Evolutionary conservation across 257 asterid genomes (phyloP).

Genomic region (Rauvolfia tetraphylla): DNA sequence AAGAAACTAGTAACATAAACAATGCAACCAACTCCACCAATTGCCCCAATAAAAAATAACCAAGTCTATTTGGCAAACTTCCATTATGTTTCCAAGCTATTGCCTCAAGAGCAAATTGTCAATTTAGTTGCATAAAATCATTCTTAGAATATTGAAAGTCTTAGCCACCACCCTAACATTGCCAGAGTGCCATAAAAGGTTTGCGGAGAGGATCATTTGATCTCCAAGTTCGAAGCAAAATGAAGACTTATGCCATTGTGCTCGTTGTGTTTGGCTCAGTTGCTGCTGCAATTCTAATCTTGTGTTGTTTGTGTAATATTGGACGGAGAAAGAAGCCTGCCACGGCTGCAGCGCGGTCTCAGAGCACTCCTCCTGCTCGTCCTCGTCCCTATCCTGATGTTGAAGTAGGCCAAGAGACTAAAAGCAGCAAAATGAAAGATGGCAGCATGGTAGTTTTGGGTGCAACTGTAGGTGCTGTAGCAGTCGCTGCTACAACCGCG

Average conservation of each 20-base stretch:
- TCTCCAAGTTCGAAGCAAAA: background rate
- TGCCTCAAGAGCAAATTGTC: too few species aligned
- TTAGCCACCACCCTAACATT: too few species aligned
- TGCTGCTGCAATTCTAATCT: background rate
- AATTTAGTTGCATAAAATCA: too few species aligned
- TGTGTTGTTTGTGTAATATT: background rate
- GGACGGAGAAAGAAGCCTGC: background rate
- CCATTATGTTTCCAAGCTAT: too few species aligned
- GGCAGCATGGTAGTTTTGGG: slow-evolving; percentile 8
- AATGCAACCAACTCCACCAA: too few species aligned
- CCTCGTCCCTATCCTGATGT: background rate
- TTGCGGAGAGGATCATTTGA: background rate
- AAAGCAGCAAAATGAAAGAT: background rate
- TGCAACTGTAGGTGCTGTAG: background rate
- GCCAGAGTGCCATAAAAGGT: background rate
- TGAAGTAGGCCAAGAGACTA: background rate
- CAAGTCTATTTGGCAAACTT: too few species aligned
- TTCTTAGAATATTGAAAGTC: too few species aligned
- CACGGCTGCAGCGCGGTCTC: background rate
- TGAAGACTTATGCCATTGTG: slow-evolving; percentile 9
- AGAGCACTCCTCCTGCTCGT: background rate
- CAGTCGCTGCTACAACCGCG: background rate
- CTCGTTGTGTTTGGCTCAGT: slow-evolving; percentile 2
- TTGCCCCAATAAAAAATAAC: too few species aligned
- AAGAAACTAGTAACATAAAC: too few species aligned